A percentile compares a stretch with the other conserved stretches of the same genome.
phyloP scores from a whole-genome alignment of 345 rosid species.

The Clarkia xantiana region DNA sequence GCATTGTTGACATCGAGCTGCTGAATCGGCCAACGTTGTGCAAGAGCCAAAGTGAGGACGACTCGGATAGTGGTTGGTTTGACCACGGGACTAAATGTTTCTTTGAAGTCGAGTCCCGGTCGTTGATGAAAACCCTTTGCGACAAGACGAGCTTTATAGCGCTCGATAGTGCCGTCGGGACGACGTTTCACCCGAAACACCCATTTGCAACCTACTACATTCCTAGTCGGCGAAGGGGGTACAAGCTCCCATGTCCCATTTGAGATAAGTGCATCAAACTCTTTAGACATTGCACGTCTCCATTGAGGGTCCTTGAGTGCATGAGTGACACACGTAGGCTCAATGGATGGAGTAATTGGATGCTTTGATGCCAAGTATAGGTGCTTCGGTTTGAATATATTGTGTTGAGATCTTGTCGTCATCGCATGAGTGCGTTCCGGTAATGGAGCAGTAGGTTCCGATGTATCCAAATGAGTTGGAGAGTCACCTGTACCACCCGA shows the following conservation, averaged over 20 bases:
- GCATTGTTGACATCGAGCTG: no score
- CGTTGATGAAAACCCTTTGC: neutral
- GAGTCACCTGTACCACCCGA: no score
- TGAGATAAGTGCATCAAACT: neutral
- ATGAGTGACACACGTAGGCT: no score
- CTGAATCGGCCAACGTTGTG: no score
- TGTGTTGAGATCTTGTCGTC: neutral
- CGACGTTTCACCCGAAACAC: neutral
- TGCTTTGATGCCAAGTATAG: neutral
- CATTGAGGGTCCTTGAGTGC: no score
- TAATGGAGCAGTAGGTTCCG: neutral
- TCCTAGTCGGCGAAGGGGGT: neutral
- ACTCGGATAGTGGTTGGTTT: neutral
- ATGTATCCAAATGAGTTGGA: neutral
- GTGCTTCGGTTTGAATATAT: neutral
- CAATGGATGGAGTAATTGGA: neutral
- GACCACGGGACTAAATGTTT: neutral
- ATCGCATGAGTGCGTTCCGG: neutral
- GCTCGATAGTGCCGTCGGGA: neutral
- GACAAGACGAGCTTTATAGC: neutral
- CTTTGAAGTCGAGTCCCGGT: neutral
- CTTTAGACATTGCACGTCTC: no score
- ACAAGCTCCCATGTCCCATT: constrained; percentile 2
- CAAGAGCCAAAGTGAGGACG: no score
- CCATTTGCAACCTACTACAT: constrained; percentile 5